Percentiles rank a stretch among this genome's conserved stretches.
phyloP scores from a whole-genome alignment of 176 grass and related monocot genomes.

The Olyra latifolia region DNA sequence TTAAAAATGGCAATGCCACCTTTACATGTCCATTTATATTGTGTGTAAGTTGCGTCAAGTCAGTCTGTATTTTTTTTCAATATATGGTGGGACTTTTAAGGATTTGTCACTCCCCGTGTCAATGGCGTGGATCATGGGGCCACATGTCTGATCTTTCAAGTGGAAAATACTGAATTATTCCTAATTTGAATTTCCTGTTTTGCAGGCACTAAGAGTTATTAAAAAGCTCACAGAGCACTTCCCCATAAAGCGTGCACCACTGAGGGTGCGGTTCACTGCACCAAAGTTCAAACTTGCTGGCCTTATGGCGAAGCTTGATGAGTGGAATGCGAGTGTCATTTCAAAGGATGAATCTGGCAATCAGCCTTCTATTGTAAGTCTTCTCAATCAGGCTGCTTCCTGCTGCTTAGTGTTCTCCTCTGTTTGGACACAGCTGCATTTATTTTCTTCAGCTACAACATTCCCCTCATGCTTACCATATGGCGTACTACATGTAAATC shows the following conservation, averaged over 20 bases:
- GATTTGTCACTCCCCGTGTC: too few relatives aligned
- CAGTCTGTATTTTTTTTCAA: background rate
- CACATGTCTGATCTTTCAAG: too few relatives aligned
- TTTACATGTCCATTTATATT: background rate
- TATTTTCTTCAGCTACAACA: background rate
- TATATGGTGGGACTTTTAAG: too few relatives aligned
- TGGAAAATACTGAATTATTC: too few relatives aligned
- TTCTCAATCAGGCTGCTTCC: background rate
- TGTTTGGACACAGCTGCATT: background rate
- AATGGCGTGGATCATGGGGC: too few relatives aligned
- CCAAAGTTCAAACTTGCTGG: conserved; percentile 58
- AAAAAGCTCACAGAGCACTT: conserved; percentile 81
- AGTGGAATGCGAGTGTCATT: conserved; percentile 63
- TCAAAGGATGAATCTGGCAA: conserved; percentile 63
- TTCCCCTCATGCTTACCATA: background rate
- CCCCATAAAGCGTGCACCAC: conserved; percentile 78
- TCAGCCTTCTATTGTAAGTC: conserved; percentile 68
- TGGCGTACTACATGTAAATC: background rate
- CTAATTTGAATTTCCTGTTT: conserved; percentile 18
- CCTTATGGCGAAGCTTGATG: conserved; percentile 67
- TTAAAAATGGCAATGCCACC: background rate
- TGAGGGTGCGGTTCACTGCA: conserved; percentile 69
- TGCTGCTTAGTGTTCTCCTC: background rate
- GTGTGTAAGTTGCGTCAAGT: background rate
- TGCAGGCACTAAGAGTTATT: conserved; percentile 78